Base-by-base conservation (phyloP, 2,329 filamentous ascomycete species). In the Aspergillus latus region DNA sequence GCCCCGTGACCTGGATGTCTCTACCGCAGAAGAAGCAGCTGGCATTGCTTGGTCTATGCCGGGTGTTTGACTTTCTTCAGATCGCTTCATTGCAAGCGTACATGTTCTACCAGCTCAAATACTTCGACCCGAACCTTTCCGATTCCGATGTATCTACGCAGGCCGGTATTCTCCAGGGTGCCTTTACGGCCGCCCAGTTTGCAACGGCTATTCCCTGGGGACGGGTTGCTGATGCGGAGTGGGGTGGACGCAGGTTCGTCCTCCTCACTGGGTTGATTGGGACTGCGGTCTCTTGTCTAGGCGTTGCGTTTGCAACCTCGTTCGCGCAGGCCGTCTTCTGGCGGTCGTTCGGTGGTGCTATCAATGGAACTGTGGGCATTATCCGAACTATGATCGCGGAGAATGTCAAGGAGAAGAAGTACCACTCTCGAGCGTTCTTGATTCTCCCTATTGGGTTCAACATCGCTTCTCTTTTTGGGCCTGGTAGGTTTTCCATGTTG, bases 41-140 rank as follows among this genome's bases (percentile, higher is more conserved):
- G 45, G 65, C 60, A 1, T 55, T 75, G 21, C 62, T 75, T 9
- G 72, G 71, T 26, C 66, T 74, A 3, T 74, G 73, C 57, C 72
- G 72, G 2, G 73, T 75, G 42, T 74, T 75, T 50, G 73, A 75
- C 52, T 75, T 75, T 54, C 58, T 75, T 11, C 72, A 75, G 58
- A 67, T 74, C 34, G 70, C 72, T 54, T 73, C 72, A 13, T 54
- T 75, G 52, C 73, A 75, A 58, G 82, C 88, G 0, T 93, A 93
- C 73, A 88, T 93, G 81, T 94, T 89, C 75, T 94, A 92, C 70
- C 89, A 92, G 70, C 82, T 95, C 36, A 86, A 86, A 66, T 92
- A 87, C 62, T 92, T 94, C 64, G 80, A 88, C 8, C 75, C 76
- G 30, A 77, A 70, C 28, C 72, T 80, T 8, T 75, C 80, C 15